A percentile compares a stretch with the other conserved stretches of the same genome.
These are phyloP conservation scores for Colletotrichum theobromicola DNA, from an alignment of 2,329 filamentous ascomycete species.

Conservation along the genomic window DNA sequence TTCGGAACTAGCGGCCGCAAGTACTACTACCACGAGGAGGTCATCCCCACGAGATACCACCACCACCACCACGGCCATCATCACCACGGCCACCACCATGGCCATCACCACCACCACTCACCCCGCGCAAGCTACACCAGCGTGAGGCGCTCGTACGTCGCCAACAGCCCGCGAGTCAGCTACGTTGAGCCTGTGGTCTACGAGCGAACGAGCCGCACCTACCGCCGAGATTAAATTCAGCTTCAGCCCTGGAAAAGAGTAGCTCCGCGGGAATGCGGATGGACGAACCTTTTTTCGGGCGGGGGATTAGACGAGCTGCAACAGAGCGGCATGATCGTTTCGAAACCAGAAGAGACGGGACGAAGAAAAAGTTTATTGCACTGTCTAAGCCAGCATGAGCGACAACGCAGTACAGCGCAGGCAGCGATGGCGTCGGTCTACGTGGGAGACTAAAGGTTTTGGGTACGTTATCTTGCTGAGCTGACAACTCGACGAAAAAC, in stretches of 20 bases:
- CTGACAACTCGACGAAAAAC: not conserved
- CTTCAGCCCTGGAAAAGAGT: not conserved
- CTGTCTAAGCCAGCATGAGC: not conserved
- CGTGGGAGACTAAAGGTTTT: not conserved
- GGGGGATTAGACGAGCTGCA: not conserved
- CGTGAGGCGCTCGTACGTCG: conserved; percentile 40
- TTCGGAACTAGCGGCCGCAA: conserved; percentile 46
- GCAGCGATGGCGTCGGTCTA: not conserved
- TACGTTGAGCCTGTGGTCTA: conserved; percentile 40
- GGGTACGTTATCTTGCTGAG: not conserved
- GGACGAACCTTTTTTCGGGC: not conserved
- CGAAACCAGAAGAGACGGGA: not conserved
- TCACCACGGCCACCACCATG: conserved; percentile 37
- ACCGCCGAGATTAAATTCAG: conserved; percentile 25
- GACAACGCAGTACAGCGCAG: not conserved
- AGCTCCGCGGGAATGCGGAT: not conserved
- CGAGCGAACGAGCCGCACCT: conserved; percentile 40
- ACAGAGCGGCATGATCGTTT: not conserved
- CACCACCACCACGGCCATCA: conserved; percentile 36
- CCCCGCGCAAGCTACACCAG: conserved; percentile 50
- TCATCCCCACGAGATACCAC: conserved; percentile 49
- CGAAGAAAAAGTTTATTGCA: not conserved
- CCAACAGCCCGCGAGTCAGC: conserved; percentile 47
- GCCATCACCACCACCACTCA: conserved; percentile 37
- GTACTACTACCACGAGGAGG: conserved; percentile 63